These are phyloP conservation scores for Anacardium occidentale DNA, from an alignment of 345 rosid genomes.

Conservation along the genomic window DNA sequence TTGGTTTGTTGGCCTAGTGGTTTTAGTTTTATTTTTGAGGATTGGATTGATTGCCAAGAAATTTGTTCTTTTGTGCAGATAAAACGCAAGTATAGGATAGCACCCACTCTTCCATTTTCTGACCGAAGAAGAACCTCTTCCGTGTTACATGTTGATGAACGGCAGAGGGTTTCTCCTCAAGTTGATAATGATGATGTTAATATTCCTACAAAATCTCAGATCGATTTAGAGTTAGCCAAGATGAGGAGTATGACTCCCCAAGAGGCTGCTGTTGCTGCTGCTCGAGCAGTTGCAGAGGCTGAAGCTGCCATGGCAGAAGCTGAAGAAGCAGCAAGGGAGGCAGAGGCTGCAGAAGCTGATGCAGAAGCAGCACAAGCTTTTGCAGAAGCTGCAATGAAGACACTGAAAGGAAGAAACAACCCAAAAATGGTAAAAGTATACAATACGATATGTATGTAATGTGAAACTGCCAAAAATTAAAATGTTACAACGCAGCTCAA, in stretches of 20 bases:
- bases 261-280: conserved; percentile 89
- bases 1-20: conserved; percentile 7
- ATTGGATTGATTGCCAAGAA: conserved; percentile 5
- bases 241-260: conserved; percentile 79
- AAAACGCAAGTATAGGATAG: conserved; percentile 82
- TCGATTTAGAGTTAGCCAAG: conserved; percentile 76
- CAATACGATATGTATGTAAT: background rate
- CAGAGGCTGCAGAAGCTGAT: conserved; percentile 91
- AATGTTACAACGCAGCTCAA: background rate
- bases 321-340: conserved; percentile 94
- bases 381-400: conserved; percentile 80
- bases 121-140: conserved; percentile 53
- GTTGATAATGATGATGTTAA: conserved; percentile 52
- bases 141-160: conserved; percentile 37
- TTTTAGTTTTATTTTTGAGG: background rate
- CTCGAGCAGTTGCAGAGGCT: conserved; percentile 88
- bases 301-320: conserved; percentile 91
- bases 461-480: background rate
- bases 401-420: conserved; percentile 57
- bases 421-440: conserved; percentile 46
- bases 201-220: conserved; percentile 58
- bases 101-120: conserved; percentile 47
- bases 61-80: conserved; percentile 44
- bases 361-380: conserved; percentile 93
- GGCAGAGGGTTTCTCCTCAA: conserved; percentile 47